A percentile compares a stretch with the other conserved stretches of the same genome.
Conservation (phyloP, 306 rosid genomes). For the Prunus dulcis region DNA sequence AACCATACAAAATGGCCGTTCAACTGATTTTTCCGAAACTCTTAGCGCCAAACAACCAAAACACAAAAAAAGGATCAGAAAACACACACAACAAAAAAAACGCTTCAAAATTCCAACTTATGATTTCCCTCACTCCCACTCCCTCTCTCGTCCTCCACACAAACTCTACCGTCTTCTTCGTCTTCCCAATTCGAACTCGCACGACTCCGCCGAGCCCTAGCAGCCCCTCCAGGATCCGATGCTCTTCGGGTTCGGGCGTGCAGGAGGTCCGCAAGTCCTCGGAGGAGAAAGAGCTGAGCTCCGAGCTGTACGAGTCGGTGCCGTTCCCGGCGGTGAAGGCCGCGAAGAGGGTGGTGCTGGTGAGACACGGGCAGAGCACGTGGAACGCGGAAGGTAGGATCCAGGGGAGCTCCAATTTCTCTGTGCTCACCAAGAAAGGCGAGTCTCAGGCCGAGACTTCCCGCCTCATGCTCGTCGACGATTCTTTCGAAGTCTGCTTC, state of each 20-base stretch:
- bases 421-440: constrained; percentile 81
- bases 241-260: constrained; percentile 41
- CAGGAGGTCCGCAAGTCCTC: constrained; percentile 34
- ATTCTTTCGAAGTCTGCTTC: constrained; percentile 74
- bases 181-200: neutral
- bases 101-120: neutral
- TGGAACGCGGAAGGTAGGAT: constrained; percentile 97
- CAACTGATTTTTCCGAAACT: neutral
- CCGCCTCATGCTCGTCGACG: constrained; percentile 75
- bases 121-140: constrained; percentile 37
- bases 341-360: constrained; percentile 79
- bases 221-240: constrained; percentile 26
- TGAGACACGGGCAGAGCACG: constrained; percentile 94
- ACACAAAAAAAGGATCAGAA: neutral
- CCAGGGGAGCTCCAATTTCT: constrained; percentile 90
- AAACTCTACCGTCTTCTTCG: neutral
- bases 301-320: constrained; percentile 37
- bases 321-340: constrained; percentile 47
- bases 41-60: constrained; percentile 6
- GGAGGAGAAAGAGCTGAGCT: constrained; percentile 18
- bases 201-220: constrained; percentile 1
- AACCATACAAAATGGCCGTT: constrained; percentile 23
- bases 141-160: neutral
- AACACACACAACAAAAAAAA: neutral
- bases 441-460: constrained; percentile 89